Conservation (phyloP, 805 yeast genomes). For the Lipomyces starkeyi region DNA sequence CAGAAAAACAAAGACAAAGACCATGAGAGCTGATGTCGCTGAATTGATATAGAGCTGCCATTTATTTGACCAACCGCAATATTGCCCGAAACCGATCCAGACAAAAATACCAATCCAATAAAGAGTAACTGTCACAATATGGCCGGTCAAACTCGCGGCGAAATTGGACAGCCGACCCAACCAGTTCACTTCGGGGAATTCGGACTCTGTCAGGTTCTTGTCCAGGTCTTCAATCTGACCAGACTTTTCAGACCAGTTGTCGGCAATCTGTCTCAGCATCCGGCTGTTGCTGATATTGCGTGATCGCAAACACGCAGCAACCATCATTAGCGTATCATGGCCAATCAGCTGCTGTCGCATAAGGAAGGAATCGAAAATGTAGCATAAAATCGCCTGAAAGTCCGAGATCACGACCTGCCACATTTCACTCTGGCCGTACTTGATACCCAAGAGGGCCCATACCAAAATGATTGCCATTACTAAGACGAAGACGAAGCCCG, state of each 20-base stretch:
- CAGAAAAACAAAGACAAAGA: slow-evolving; percentile 49
- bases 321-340: slow-evolving; percentile 7
- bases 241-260: slow-evolving; percentile 25
- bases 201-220: too few species aligned
- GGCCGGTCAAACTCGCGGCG: slow-evolving; percentile 45
- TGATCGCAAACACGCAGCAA: slow-evolving; percentile 22
- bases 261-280: slow-evolving; percentile 9
- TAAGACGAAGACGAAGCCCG: slow-evolving; percentile 21
- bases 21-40: slow-evolving; percentile 50
- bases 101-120: slow-evolving; percentile 51
- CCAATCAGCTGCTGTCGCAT: slow-evolving; percentile 31
- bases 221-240: too few species aligned
- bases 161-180: slow-evolving; percentile 18
- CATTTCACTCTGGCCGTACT: slow-evolving; percentile 3
- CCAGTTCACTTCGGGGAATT: too few species aligned
- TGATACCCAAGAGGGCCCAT: slow-evolving; percentile 29
- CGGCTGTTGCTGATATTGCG: slow-evolving; percentile 18
- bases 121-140: slow-evolving; percentile 45
- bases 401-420: slow-evolving; percentile 30
- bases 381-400: slow-evolving; percentile 22
- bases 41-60: slow-evolving; percentile 55
- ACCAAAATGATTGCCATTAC: slow-evolving; percentile 16
- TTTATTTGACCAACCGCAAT: slow-evolving; percentile 44
- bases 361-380: slow-evolving; percentile 21
- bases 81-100: slow-evolving; percentile 50